Conservation (phyloP, 2,329 filamentous ascomycete genomes). For the Alternaria gansuensis region DNA sequence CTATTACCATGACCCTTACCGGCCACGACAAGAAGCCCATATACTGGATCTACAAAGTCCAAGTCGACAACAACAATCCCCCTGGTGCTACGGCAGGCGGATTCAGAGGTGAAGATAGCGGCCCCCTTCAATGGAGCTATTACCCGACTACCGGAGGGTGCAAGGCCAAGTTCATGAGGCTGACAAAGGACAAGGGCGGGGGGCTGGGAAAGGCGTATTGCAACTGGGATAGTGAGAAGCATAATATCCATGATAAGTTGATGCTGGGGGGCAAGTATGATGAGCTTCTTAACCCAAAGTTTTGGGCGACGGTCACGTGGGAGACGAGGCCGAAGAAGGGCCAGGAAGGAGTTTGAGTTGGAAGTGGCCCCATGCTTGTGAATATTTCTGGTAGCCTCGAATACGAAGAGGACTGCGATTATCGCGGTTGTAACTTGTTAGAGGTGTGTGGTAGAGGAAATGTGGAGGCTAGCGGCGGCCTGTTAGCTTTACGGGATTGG, state of each 20-base stretch:
- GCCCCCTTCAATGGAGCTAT: neutral
- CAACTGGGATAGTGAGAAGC: neutral
- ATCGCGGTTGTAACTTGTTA: no score
- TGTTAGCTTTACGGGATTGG: conserved; percentile 10
- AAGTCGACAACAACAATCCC: neutral
- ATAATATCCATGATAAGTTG: neutral
- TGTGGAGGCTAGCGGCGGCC: conserved; percentile 21
- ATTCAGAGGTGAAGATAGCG: no score
- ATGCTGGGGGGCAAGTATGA: conserved; percentile 5
- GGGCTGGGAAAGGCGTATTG: conserved; percentile 3
- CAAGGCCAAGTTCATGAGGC: conserved; percentile 1
- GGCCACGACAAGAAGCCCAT: conserved; percentile 11
- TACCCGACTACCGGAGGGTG: neutral
- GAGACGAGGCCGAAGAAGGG: conserved; percentile 13
- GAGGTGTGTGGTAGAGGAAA: neutral
- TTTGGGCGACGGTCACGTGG: conserved; percentile 3
- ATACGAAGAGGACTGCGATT: no score
- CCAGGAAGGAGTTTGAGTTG: neutral
- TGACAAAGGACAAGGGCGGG: conserved; percentile 1
- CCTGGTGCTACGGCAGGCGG: neutral
- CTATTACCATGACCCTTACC: conserved; percentile 1
- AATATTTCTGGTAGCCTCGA: no score
- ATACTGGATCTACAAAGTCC: conserved; percentile 12
- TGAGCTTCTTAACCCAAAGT: neutral
- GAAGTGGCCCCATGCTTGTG: neutral